Evolutionary conservation across 768 basidiomycete species (phyloP).

Genomic region (Rickenella mellea): DNA sequence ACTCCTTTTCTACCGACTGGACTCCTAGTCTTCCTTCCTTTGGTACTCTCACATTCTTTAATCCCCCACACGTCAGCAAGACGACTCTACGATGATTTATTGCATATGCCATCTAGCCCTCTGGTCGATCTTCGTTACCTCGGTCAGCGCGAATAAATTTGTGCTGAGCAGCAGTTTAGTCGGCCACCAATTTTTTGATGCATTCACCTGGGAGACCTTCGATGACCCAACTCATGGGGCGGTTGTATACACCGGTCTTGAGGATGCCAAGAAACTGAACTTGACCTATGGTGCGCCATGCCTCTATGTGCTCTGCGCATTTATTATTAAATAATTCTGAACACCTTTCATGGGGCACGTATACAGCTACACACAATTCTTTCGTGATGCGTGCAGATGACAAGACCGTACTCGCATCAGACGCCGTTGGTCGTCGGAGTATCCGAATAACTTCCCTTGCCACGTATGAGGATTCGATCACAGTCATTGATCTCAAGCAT

Average conservation of each 20-base stretch:
- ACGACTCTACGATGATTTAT: too few species aligned
- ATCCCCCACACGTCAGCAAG: too few species aligned
- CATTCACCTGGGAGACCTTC: slow-evolving; percentile 39
- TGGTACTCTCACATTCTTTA: too few species aligned
- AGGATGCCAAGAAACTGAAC: slow-evolving; percentile 30
- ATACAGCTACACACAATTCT: slow-evolving; percentile 26
- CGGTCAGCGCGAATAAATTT: slow-evolving; percentile 3
- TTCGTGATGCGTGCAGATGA: slow-evolving; percentile 55
- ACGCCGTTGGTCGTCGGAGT: slow-evolving; percentile 44
- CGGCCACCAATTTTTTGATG: slow-evolving; percentile 33
- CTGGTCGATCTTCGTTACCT: too few species aligned
- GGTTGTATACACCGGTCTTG: slow-evolving; percentile 45
- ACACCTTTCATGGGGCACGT: slow-evolving; percentile 1
- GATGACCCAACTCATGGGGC: slow-evolving; percentile 60
- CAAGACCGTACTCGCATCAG: slow-evolving; percentile 22
- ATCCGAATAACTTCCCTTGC: slow-evolving; percentile 39
- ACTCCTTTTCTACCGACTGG: too few species aligned
- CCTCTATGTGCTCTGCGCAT: neutral
- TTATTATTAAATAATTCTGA: neutral
- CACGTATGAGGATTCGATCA: slow-evolving; percentile 35
- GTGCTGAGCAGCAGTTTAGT: slow-evolving; percentile 14
- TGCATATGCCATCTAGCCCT: too few species aligned
- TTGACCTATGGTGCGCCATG: slow-evolving; percentile 35
- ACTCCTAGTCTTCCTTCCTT: too few species aligned
- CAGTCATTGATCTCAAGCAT: slow-evolving; percentile 44